A percentile compares a stretch with the other conserved stretches of the same genome.
Conservation (phyloP, 768 basidiomycete species). For the Pulveroboletus sp. region DNA sequence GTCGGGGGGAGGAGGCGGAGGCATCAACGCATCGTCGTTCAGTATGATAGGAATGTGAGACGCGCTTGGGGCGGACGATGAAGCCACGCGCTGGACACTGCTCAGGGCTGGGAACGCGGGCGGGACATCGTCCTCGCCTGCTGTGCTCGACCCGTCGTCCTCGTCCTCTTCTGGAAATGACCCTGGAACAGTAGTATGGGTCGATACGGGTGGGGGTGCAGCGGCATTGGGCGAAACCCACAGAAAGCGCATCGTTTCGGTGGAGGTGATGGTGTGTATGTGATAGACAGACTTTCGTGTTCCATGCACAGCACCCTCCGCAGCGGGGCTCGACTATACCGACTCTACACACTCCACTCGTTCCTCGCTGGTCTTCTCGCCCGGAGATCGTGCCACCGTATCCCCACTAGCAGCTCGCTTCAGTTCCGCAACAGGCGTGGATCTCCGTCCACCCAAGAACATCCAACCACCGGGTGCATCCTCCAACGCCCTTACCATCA, state of each 20-base stretch:
- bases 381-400: neutral
- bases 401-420: conserved; percentile 2
- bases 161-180: conserved; percentile 28
- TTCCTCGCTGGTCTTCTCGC: neutral
- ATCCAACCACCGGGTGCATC: conserved; percentile 33
- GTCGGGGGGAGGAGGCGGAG: conserved; percentile 41
- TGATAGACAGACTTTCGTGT: no score
- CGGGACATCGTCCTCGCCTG: conserved; percentile 51
- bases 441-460: conserved; percentile 25
- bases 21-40: conserved; percentile 51
- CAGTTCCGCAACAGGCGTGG: conserved; percentile 27
- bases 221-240: conserved; percentile 42
- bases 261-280: no score
- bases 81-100: conserved; percentile 62
- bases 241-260: conserved; percentile 43
- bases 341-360: no score
- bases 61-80: neutral
- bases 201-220: conserved; percentile 1
- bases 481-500: conserved; percentile 30
- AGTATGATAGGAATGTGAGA: conserved; percentile 30
- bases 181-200: conserved; percentile 15
- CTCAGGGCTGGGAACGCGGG: conserved; percentile 70
- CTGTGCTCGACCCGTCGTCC: conserved; percentile 36
- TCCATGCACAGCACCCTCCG: no score
- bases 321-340: no score